Evolutionary conservation across 371 early-diverging fungal species (phyloP).

Genomic region (Phascolomyces articulosus): DNA sequence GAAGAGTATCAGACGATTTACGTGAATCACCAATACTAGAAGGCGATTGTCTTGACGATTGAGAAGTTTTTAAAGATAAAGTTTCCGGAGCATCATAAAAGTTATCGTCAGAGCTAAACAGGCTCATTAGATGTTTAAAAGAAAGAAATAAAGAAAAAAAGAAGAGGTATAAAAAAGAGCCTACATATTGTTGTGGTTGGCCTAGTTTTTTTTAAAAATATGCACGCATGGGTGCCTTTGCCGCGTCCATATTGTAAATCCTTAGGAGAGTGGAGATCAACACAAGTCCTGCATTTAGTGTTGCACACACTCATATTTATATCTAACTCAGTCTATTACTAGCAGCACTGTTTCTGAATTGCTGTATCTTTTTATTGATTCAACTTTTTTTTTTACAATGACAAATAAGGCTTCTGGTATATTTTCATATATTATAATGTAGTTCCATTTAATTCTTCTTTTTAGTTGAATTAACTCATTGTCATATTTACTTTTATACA

Average conservation of each 20-base stretch:
- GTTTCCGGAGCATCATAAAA: slow-evolving; percentile 21
- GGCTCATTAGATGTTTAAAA: not conserved
- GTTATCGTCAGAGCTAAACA: slow-evolving; percentile 18
- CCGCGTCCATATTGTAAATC: too few species aligned
- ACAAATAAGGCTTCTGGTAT: not conserved
- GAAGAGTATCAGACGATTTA: not conserved
- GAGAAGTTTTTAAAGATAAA: slow-evolving; percentile 6
- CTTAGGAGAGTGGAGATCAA: too few species aligned
- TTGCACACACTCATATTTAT: too few species aligned
- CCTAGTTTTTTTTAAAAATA: not conserved
- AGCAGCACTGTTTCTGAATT: too few species aligned
- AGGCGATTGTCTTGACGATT: not conserved
- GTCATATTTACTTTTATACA: not conserved
- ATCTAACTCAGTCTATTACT: too few species aligned
- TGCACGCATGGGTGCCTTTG: too few species aligned
- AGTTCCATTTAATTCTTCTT: not conserved
- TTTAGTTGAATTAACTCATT: not conserved
- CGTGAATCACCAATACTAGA: not conserved
- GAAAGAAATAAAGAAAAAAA: not conserved
- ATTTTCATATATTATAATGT: not conserved
- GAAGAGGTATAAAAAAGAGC: not conserved
- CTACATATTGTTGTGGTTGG: too few species aligned
- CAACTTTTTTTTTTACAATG: not conserved
- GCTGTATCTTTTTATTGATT: too few species aligned
- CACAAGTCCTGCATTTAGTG: too few species aligned